Evolutionary conservation across 2,329 filamentous ascomycete genomes (phyloP).

Genomic region (Xylaria sp.): DNA sequence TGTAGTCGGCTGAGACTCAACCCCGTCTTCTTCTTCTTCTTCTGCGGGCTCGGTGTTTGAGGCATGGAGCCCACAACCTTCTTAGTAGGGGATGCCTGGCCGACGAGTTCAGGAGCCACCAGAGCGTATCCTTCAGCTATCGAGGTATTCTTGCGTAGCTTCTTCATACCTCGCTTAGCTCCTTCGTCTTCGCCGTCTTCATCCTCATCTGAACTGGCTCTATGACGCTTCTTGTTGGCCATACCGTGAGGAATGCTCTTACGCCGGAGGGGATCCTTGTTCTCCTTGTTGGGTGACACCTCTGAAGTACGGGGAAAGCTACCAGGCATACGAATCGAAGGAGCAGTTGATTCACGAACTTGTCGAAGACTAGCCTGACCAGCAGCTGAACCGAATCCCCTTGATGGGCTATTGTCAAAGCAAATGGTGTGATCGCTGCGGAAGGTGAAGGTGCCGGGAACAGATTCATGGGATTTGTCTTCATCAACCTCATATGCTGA

Average conservation of each 20-base stretch:
- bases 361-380: slow-evolving; percentile 71
- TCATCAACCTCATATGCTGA: slow-evolving; percentile 51
- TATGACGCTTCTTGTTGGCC: slow-evolving; percentile 72
- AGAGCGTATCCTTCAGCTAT: slow-evolving; percentile 64
- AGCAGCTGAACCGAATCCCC: slow-evolving; percentile 65
- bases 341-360: slow-evolving; percentile 63
- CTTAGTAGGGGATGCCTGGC: slow-evolving; percentile 50
- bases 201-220: slow-evolving; percentile 66
- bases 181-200: slow-evolving; percentile 57
- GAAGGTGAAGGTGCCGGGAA: slow-evolving; percentile 71
- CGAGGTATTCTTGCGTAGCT: slow-evolving; percentile 60
- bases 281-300: slow-evolving; percentile 47
- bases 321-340: slow-evolving; percentile 62
- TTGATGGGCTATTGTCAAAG: slow-evolving; percentile 60
- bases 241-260: slow-evolving; percentile 69
- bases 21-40: slow-evolving; percentile 64
- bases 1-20: slow-evolving; percentile 69
- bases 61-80: slow-evolving; percentile 38
- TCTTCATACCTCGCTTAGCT: slow-evolving; percentile 65
- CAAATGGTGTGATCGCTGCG: slow-evolving; percentile 72
- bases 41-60: slow-evolving; percentile 57
- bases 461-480: slow-evolving; percentile 50
- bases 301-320: slow-evolving; percentile 58
- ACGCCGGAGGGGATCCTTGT: slow-evolving; percentile 49
- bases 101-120: slow-evolving; percentile 59